Evolutionary conservation across 768 basidiomycete genomes (phyloP), one percentile per base, ranked within the genome.

Genomic region (Holtermanniella nyarrowii): DNA sequence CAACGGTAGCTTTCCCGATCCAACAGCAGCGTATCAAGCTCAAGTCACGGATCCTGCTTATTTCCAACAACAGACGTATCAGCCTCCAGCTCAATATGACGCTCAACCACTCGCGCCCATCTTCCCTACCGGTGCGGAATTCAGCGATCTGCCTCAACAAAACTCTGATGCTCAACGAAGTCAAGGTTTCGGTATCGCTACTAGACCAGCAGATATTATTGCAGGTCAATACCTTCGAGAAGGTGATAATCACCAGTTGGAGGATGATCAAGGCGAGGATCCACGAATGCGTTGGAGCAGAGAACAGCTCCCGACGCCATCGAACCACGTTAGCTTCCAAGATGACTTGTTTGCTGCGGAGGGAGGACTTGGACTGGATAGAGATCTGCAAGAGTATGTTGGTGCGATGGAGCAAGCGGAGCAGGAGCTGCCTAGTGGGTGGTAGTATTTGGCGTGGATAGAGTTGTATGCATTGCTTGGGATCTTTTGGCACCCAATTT

Each of bases 321-420:
- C 57, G 10, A 59, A 57, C 23, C 66, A 68, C 49, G 63, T 68
- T 23, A 31, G 57, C n/a, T 68, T 68, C 53, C 59, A 61, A 41
- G 66, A 68, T 39, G 47, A 59, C 16, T 44, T 68, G 41, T 68
- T 68, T 46, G 66, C 61, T 37, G 66, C 63, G 1, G 62, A 37
- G 16, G 31, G 10, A 16, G 31, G 31, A 7, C 31, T 37, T 16
- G 31, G 31, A 7, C 31, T 37, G 7, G 31, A 37, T 37, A 7
- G 31, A 7, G 31, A 37, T 16, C 16, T 37, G 31, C 31, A 37
- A 7, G 31, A 37, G 10, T 37, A 37, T 37, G 31, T 37, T 16
- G 31, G 31, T 37, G 31, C 31, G 10, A 37, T 37, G 31, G 31
- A 37, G 31, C 31, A 37, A 37, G 31, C 31, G 7, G 31, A 37